A percentile compares a stretch with the other conserved stretches of the same genome.
These are phyloP conservation scores for Pestalotiopsis sp. DNA, from an alignment of 2,329 filamentous ascomycete species.

Conservation along the genomic window DNA sequence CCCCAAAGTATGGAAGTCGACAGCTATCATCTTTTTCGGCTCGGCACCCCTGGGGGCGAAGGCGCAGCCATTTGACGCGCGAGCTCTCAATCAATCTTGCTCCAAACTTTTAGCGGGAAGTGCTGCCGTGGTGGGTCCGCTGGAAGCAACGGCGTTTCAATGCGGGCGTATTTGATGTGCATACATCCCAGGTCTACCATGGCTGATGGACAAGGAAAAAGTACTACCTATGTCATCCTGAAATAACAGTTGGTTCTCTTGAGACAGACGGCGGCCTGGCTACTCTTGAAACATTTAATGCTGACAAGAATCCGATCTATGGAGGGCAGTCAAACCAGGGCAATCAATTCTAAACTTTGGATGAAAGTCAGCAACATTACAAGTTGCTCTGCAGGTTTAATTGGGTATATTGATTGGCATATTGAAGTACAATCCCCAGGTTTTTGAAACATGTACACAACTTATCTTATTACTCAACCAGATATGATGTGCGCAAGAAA, in stretches of 20 bases:
- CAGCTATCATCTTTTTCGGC: conserved; percentile 8
- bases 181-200: too few relatives aligned
- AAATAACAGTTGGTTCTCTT: not conserved
- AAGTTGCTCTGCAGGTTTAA: not conserved
- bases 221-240: too few relatives aligned
- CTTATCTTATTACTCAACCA: too few relatives aligned
- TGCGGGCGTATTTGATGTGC: too few relatives aligned
- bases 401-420: not conserved
- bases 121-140: not conserved
- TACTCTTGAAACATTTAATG: not conserved
- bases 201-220: too few relatives aligned
- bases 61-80: not conserved
- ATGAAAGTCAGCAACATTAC: not conserved
- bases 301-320: not conserved
- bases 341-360: not conserved
- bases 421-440: not conserved
- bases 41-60: not conserved
- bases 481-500: too few relatives aligned
- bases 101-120: not conserved
- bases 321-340: not conserved
- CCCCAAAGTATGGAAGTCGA: not conserved
- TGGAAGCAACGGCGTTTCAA: not conserved
- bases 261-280: not conserved
- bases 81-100: not conserved
- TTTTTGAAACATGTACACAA: not conserved